Conservation (phyloP, 2,329 filamentous ascomycete species). For the Bisporella sp. region DNA sequence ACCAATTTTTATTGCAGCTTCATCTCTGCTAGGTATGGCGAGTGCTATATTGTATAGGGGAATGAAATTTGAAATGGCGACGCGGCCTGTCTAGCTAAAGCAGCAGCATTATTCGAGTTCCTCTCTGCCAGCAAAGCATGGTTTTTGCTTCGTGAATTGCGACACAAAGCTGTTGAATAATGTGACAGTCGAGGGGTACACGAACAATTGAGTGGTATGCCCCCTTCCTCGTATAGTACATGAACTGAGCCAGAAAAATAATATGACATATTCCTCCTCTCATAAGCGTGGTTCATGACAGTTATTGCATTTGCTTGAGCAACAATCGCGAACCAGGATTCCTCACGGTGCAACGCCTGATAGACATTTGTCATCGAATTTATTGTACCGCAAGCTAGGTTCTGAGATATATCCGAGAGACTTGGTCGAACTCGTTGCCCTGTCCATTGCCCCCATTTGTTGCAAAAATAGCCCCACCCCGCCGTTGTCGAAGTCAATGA, state of each 20-base stretch:
- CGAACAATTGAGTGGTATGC: conserved; percentile 7
- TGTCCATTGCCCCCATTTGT: conserved; percentile 6
- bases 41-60: conserved; percentile 11
- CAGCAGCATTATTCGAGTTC: conserved; percentile 4
- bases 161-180: conserved; percentile 12
- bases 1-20: conserved; percentile 15
- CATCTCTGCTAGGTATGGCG: conserved; percentile 10
- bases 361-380: conserved; percentile 4
- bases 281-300: conserved; percentile 13
- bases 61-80: conserved; percentile 7
- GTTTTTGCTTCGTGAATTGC: conserved; percentile 12
- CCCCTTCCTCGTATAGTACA: conserved; percentile 13
- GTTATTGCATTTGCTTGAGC: conserved; percentile 12
- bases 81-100: conserved; percentile 9
- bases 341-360: conserved; percentile 10
- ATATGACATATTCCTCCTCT: conserved; percentile 7
- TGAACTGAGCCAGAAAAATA: conserved; percentile 9
- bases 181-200: conserved; percentile 6
- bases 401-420: conserved; percentile 11
- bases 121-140: conserved; percentile 5
- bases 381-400: conserved; percentile 5
- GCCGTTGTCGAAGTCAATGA: conserved; percentile 15
- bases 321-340: conserved; percentile 13
- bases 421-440: conserved; percentile 4
- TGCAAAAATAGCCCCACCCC: conserved; percentile 12